Conservation (phyloP, 192 early-diverging fungal species). For the Gamsiella multidivaricata region DNA sequence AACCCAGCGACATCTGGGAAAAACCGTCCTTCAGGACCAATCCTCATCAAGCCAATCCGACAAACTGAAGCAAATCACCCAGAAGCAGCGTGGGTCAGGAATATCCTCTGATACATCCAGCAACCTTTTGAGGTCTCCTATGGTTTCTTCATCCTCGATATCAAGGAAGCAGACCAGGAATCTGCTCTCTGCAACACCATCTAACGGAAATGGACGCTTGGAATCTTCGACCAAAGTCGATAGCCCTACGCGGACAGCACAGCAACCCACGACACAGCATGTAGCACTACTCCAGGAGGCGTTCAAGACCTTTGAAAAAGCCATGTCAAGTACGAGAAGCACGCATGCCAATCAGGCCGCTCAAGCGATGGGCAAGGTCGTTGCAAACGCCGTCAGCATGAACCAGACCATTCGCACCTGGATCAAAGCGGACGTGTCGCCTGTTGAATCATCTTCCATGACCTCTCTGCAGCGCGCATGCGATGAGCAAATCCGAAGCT, state of each 20-base stretch:
- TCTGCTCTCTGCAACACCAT: neutral
- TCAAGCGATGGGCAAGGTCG: conserved; percentile 28
- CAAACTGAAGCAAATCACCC: conserved; percentile 16
- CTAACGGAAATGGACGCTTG: neutral
- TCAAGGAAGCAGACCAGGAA: neutral
- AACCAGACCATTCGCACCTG: conserved; percentile 37
- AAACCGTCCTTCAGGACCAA: neutral
- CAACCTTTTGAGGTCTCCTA: conserved; percentile 14
- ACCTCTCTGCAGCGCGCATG: conserved; percentile 24
- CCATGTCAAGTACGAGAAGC: neutral
- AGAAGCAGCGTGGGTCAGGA: conserved; percentile 10
- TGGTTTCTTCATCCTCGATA: neutral
- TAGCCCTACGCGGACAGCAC: conserved; percentile 1
- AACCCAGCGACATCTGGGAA: neutral
- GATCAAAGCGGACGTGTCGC: conserved; percentile 39
- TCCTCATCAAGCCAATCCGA: conserved; percentile 17
- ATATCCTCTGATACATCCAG: neutral
- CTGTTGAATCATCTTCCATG: conserved; percentile 47
- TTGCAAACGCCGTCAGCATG: conserved; percentile 32
- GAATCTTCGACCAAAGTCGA: conserved; percentile 7
- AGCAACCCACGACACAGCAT: conserved; percentile 18
- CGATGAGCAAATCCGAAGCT: conserved; percentile 45
- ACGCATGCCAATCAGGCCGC: neutral
- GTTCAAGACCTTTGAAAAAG: conserved; percentile 41
- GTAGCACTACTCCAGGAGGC: conserved; percentile 29